These are phyloP conservation scores for Melaleuca alternifolia DNA, from an alignment of 345 rosid genomes.

Conservation along the genomic window DNA sequence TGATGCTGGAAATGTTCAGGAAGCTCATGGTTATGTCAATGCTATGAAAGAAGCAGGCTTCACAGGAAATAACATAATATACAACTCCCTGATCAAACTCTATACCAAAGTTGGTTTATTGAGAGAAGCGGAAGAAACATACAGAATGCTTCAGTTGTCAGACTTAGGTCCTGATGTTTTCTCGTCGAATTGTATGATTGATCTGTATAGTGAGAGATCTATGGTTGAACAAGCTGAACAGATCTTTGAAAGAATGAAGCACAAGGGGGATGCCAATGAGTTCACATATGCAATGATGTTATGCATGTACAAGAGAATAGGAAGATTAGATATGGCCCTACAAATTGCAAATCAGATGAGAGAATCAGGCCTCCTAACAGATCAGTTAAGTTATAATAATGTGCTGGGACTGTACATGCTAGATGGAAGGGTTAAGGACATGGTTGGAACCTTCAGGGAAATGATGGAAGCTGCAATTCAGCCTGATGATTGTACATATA, in stretches of 20 bases:
- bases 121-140: slow-evolving; percentile 67
- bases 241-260: slow-evolving; percentile 54
- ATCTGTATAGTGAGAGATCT: slow-evolving; percentile 60
- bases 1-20: slow-evolving; percentile 53
- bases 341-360: slow-evolving; percentile 61
- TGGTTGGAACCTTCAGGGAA: slow-evolving; percentile 46
- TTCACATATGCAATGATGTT: slow-evolving; percentile 78
- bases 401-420: slow-evolving; percentile 51
- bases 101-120: slow-evolving; percentile 71
- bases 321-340: slow-evolving; percentile 61
- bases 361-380: slow-evolving; percentile 42
- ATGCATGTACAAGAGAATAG: slow-evolving; percentile 68
- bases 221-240: slow-evolving; percentile 58
- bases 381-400: slow-evolving; percentile 60
- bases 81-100: slow-evolving; percentile 73
- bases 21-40: slow-evolving; percentile 45
- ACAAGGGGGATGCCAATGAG: slow-evolving; percentile 60
- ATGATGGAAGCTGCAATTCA: slow-evolving; percentile 45
- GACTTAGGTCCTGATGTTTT: slow-evolving; percentile 37
- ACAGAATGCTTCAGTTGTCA: slow-evolving; percentile 38
- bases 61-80: slow-evolving; percentile 42
- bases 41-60: slow-evolving; percentile 58
- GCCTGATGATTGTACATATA: slow-evolving; percentile 57
- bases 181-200: slow-evolving; percentile 79
- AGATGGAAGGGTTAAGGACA: slow-evolving; percentile 68